Conservation (phyloP, 1,284 basidiomycete genomes). For the Athelia sp. region DNA sequence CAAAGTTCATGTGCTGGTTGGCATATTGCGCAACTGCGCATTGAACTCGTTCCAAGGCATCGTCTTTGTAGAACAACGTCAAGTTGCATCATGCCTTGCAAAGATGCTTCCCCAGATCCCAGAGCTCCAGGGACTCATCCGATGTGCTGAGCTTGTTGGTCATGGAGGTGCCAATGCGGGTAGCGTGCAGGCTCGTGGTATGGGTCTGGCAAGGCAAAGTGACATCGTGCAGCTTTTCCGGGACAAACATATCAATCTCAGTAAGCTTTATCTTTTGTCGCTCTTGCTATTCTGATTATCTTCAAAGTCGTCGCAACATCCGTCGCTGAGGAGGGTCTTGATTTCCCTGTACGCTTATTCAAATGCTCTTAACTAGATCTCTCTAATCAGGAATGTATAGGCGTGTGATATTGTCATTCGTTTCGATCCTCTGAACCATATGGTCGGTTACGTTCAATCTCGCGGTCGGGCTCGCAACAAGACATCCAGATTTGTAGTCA, state of each 20-base stretch:
- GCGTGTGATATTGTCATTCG: constrained; percentile 82
- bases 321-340: constrained; percentile 85
- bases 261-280: constrained; percentile 34
- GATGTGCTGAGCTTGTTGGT: constrained; percentile 65
- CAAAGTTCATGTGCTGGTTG: constrained; percentile 59
- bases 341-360: constrained; percentile 60
- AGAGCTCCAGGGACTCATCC: constrained; percentile 49
- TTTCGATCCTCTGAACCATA: constrained; percentile 71
- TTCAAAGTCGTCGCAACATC: constrained; percentile 71
- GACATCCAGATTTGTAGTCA: constrained; percentile 71
- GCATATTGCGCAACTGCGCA: constrained; percentile 53
- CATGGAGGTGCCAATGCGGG: constrained; percentile 42
- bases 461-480: constrained; percentile 77
- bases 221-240: constrained; percentile 63
- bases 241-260: constrained; percentile 59
- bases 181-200: constrained; percentile 42
- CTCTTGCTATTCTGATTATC: constrained; percentile 5
- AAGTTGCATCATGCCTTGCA: constrained; percentile 68
- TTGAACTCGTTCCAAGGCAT: constrained; percentile 67
- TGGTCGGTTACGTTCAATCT: constrained; percentile 81
- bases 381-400: constrained; percentile 27
- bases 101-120: constrained; percentile 57
- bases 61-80: constrained; percentile 79
- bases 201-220: constrained; percentile 47
- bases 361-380: constrained; percentile 6